These are phyloP conservation scores for Sugiyamaella paludigena DNA, from an alignment of 1,139 yeast species.

Conservation along the genomic window DNA sequence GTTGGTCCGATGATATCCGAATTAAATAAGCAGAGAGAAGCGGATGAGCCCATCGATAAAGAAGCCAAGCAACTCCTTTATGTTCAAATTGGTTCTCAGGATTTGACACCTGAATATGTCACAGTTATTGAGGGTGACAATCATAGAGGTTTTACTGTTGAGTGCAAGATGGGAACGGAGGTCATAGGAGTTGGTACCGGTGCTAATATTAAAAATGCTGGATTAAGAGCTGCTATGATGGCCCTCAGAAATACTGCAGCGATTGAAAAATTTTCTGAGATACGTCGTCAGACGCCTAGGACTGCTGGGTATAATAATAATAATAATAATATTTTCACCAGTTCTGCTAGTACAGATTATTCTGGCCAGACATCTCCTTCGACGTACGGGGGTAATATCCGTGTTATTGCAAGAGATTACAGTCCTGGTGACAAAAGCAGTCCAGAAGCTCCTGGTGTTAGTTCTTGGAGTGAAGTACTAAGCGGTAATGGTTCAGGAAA, in stretches of 20 bases:
- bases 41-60: constrained; percentile 44
- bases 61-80: constrained; percentile 78
- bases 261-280: constrained; percentile 61
- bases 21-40: constrained; percentile 33
- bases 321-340: too few relatives aligned
- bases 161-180: constrained; percentile 58
- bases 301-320: neutral
- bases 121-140: constrained; percentile 44
- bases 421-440: neutral
- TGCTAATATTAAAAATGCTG: constrained; percentile 59
- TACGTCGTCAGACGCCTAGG: constrained; percentile 63
- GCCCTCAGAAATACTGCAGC: constrained; percentile 59
- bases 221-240: constrained; percentile 69
- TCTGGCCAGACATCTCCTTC: neutral
- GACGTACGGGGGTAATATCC: neutral
- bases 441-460: neutral
- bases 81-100: constrained; percentile 74
- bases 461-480: neutral
- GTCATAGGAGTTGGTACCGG: constrained; percentile 60
- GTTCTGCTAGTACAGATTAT: neutral
- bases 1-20: constrained; percentile 52
- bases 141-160: constrained; percentile 56
- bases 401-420: neutral
- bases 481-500: neutral
- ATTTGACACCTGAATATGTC: constrained; percentile 61